Evolutionary conservation across 768 basidiomycete genomes (phyloP), one percentile per base, ranked within the genome.

Genomic region (Agaricus sinodeliciosus): DNA sequence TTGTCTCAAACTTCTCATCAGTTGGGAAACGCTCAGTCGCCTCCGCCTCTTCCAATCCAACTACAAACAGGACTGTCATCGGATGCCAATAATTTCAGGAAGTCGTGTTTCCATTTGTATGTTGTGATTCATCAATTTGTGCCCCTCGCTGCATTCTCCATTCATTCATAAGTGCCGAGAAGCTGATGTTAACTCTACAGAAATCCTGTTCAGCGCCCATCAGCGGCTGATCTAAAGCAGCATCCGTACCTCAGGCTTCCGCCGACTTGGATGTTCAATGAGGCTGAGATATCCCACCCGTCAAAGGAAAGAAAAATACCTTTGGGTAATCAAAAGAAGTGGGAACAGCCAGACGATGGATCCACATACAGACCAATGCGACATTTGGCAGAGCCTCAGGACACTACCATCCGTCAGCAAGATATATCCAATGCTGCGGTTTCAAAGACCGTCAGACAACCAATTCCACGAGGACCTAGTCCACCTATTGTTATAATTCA

Each of bases 31-130:
- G 76, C 81, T 48, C 80, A 80, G 58, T 71, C 73, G 56, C 73
- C 83, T 4, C 94, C 94, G 11, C 90, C 94, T 0, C 67, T 96
- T 11, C 91, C 94, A 5, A 63, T 75, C 8, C 81, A 83, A 48
- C 70, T 92, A 28, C 45, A 40, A 41, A 54, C 41, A 35, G 64
- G 70, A 3, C 67, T 95, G 34, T 81, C 84, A 4, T 66, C 73
- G 1, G 63, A 74, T 37, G 92, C 87, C 3, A 68, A 79, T 52
- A 81, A 90, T 58, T 94, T 96, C 63, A 75, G 90, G 50, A 69
- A 74, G 16, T 76, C 78, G 59, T 94, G 92, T 67, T 90, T 95
- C 58, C 78, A 86, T 16, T 75, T 79, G 89, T 87, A 64, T 57
- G 80, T 65, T 11, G 45, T 11, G 8, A 54, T 31, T 49, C 8